phyloP scores from a whole-genome alignment of 768 basidiomycete species.

The Russula sp. region DNA sequence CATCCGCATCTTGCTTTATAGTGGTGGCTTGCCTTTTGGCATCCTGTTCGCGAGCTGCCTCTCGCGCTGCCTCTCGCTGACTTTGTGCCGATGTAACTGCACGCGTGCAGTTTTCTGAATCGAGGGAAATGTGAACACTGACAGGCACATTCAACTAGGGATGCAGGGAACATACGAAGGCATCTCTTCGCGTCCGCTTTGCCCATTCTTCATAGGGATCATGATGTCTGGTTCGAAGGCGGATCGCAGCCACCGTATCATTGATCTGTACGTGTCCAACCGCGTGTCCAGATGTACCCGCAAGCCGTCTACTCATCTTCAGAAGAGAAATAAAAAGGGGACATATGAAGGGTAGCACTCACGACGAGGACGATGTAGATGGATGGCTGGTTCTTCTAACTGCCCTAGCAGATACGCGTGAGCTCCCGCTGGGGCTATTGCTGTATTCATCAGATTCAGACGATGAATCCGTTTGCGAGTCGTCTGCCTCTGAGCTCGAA shows the following conservation, averaged over 20 bases:
- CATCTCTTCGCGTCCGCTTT: conserved; percentile 46
- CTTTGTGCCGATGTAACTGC: conserved; percentile 31
- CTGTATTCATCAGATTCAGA: conserved; percentile 22
- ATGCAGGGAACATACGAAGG: conserved; percentile 39
- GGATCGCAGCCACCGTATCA: conserved; percentile 48
- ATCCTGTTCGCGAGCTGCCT: conserved; percentile 27
- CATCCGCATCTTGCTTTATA: conserved; percentile 51
- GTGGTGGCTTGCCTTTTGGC: conserved; percentile 39
- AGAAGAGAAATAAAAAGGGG: conserved; percentile 10
- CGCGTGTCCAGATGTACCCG: conserved; percentile 33
- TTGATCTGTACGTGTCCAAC: conserved; percentile 39
- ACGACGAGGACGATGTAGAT: conserved; percentile 15
- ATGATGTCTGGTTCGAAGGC: conserved; percentile 42
- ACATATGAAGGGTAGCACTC: not conserved
- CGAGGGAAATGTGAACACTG: not conserved
- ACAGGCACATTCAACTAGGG: not conserved
- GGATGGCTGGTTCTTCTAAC: not conserved
- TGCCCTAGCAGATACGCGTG: not conserved
- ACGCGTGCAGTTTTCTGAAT: conserved; percentile 42
- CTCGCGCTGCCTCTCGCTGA: conserved; percentile 29
- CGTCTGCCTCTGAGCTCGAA: conserved; percentile 15
- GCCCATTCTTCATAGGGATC: conserved; percentile 55
- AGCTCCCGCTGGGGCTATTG: conserved; percentile 9
- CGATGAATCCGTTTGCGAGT: conserved; percentile 8
- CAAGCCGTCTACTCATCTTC: conserved; percentile 9